Evolutionary conservation across 2,329 filamentous ascomycete genomes (phyloP).

Genomic region (Fusarium secorum): DNA sequence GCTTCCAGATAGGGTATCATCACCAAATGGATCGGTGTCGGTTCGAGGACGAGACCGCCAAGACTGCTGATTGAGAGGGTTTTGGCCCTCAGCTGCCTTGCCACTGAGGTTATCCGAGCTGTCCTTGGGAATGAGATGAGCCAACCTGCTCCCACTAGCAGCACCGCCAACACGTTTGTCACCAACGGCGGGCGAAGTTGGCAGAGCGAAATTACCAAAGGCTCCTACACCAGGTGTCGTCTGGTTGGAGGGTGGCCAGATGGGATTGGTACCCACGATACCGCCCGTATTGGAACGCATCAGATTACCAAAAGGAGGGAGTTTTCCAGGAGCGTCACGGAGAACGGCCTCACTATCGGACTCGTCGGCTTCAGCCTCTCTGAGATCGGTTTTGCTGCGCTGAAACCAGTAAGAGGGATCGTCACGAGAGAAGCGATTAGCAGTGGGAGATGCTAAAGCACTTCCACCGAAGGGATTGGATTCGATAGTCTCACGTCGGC

Average conservation of each 20-base stretch:
- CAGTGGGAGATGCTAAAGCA: conserved; percentile 67
- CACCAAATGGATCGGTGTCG: conserved; percentile 80
- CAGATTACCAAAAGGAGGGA: conserved; percentile 54
- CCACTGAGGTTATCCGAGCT: conserved; percentile 69
- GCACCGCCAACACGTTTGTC: conserved; percentile 79
- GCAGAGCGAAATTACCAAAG: conserved; percentile 89
- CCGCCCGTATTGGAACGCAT: conserved; percentile 64
- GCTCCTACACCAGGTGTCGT: conserved; percentile 74
- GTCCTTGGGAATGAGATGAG: conserved; percentile 83
- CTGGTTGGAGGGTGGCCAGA: conserved; percentile 59
- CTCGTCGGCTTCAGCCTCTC: conserved; percentile 63
- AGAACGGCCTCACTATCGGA: conserved; percentile 51
- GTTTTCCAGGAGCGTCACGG: conserved; percentile 45
- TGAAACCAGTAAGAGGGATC: conserved; percentile 67
- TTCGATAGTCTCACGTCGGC: conserved; percentile 83
- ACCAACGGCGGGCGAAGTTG: conserved; percentile 60
- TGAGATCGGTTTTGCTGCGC: conserved; percentile 62
- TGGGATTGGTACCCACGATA: conserved; percentile 54
- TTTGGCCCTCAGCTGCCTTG: conserved; percentile 60
- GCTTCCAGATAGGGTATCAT: conserved; percentile 70
- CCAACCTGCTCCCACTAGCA: conserved; percentile 82
- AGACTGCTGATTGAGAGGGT: conserved; percentile 52
- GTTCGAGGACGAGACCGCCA: conserved; percentile 70
- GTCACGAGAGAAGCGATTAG: conserved; percentile 67
- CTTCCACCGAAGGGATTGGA: conserved; percentile 67